phyloP scores from a whole-genome alignment of 768 basidiomycete genomes.

The Calocybe cyanea region DNA sequence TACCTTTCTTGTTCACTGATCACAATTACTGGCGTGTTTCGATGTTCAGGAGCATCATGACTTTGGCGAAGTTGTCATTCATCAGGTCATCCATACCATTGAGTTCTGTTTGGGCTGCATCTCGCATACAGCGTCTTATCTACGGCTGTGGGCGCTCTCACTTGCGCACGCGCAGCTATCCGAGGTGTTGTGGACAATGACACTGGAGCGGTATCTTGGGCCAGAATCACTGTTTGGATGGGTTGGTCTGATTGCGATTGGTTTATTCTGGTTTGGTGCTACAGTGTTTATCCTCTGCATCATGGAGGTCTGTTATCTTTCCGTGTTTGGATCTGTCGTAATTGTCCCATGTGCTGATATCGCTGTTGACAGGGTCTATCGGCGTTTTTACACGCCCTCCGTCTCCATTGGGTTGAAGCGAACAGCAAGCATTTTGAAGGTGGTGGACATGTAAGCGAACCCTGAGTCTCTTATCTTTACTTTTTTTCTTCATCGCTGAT shows the following conservation, averaged over 20 bases:
- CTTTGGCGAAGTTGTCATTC: slow-evolving; percentile 91
- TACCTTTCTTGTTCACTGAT: too few species aligned
- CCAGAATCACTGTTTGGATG: slow-evolving; percentile 63
- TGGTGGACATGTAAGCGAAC: slow-evolving; percentile 66
- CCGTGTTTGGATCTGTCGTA: slow-evolving; percentile 13
- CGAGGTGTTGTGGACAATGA: slow-evolving; percentile 91
- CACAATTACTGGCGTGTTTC: slow-evolving; percentile 12
- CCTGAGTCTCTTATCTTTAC: slow-evolving; percentile 17
- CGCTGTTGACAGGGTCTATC: slow-evolving; percentile 66
- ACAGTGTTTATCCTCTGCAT: slow-evolving; percentile 82
- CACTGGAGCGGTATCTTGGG: slow-evolving; percentile 58
- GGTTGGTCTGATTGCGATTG: slow-evolving; percentile 45
- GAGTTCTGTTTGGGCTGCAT: slow-evolving; percentile 99
- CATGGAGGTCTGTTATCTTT: slow-evolving; percentile 80
- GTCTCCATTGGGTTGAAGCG: slow-evolving; percentile 97
- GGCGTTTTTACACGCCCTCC: slow-evolving; percentile 93
- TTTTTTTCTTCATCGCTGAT: slow-evolving; percentile 13
- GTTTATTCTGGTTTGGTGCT: slow-evolving; percentile 70
- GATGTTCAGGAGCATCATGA: slow-evolving; percentile 79
- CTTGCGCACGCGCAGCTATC: slow-evolving; percentile 97
- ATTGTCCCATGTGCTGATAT: slow-evolving; percentile 13
- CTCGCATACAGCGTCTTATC: slow-evolving; percentile 92
- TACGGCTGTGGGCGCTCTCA: slow-evolving; percentile 96
- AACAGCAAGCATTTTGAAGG: slow-evolving; percentile 96
- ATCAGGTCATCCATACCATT: slow-evolving; percentile 98